These are phyloP conservation scores for Fragaria ananassa DNA, from an alignment of 306 rosid genomes.

Conservation along the genomic window DNA sequence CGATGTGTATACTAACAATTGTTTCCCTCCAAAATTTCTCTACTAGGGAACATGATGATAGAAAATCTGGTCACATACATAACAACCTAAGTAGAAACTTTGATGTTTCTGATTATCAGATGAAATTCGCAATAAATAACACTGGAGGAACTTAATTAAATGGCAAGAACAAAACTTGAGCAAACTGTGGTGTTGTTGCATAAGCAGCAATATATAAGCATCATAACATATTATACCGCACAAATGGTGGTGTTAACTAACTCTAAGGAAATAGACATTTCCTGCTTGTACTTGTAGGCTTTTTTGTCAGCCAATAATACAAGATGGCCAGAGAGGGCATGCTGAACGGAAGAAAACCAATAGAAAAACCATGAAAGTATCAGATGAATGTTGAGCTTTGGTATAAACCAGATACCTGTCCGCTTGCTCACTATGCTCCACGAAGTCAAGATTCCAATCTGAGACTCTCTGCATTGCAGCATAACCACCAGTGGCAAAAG, in stretches of 20 bases:
- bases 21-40: neutral
- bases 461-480: slow-evolving; percentile 48
- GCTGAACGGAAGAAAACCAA: neutral
- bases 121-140: neutral
- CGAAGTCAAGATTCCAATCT: slow-evolving; percentile 47
- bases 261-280: neutral
- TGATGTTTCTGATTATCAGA: neutral
- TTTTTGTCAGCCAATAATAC: neutral
- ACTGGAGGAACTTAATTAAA: neutral
- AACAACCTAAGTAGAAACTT: neutral
- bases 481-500: slow-evolving; percentile 46
- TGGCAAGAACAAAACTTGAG: neutral
- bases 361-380: neutral
- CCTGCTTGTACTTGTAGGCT: neutral
- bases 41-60: neutral
- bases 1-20: neutral
- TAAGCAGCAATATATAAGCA: neutral
- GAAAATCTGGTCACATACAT: neutral
- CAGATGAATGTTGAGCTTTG: neutral
- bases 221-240: neutral
- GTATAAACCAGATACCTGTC: slow-evolving; percentile 22
- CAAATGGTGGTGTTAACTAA: neutral
- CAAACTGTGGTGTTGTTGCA: neutral
- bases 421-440: slow-evolving; percentile 36
- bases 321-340: neutral